Conservation (phyloP, 108 stramenopile species). For the Stephanodiscus minutulus region DNA sequence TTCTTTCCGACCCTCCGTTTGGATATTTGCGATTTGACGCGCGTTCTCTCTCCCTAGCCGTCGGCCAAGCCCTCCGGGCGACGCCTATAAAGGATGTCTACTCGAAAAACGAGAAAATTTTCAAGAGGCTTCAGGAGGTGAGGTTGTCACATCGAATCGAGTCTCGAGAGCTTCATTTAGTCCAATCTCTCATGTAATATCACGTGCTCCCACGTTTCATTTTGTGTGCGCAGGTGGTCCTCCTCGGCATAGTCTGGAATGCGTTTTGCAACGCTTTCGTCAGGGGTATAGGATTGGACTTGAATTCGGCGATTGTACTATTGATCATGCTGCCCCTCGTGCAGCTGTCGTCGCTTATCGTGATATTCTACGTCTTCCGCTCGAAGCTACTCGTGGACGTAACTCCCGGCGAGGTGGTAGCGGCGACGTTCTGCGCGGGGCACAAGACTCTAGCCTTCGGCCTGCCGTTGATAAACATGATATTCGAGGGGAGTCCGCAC, state of each 20-base stretch:
- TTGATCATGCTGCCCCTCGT: conserved; percentile 65
- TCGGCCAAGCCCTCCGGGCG: conserved; percentile 76
- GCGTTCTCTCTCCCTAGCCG: conserved; percentile 19
- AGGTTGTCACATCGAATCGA: neutral
- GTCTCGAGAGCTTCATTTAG: neutral
- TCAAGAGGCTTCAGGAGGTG: conserved; percentile 84
- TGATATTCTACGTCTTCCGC: conserved; percentile 58
- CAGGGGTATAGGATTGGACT: conserved; percentile 68
- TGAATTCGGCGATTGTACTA: conserved; percentile 56
- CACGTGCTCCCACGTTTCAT: conserved; percentile 16
- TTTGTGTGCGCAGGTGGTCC: conserved; percentile 40
- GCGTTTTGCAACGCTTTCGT: conserved; percentile 91
- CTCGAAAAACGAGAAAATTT: conserved; percentile 56
- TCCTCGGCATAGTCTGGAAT: conserved; percentile 92
- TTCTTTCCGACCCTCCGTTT: neutral
- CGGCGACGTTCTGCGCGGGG: conserved; percentile 79
- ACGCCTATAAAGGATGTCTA: conserved; percentile 62
- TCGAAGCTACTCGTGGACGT: conserved; percentile 38
- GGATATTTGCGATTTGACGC: neutral
- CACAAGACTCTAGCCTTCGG: conserved; percentile 95
- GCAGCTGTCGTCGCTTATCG: conserved; percentile 64
- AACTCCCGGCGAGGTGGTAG: conserved; percentile 63
- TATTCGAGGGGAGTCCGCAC: conserved; percentile 85
- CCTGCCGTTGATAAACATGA: conserved; percentile 70
- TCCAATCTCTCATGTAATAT: no score